A percentile compares a stretch with the other conserved stretches of the same genome.
These are phyloP conservation scores for Potentilla sterilis DNA, from an alignment of 306 rosid genomes.

Conservation along the genomic window DNA sequence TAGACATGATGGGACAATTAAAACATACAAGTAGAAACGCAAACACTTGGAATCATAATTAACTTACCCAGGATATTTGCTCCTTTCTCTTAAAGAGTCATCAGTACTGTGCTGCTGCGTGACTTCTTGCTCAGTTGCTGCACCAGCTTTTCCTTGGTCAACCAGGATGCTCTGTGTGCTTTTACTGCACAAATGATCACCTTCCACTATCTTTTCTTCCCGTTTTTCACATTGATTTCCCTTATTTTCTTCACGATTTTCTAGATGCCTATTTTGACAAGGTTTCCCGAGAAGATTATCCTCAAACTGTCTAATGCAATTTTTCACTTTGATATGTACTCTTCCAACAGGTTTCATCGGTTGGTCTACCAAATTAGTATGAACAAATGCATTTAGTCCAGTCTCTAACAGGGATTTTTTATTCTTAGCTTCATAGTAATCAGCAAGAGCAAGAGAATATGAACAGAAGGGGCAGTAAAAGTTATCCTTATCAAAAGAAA, in stretches of 20 bases:
- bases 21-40: background rate
- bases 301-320: conserved; percentile 16
- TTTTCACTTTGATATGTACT: conserved; percentile 28
- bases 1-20: conserved; percentile 11
- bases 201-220: conserved; percentile 28
- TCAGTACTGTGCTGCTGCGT: conserved; percentile 22
- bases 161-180: conserved; percentile 14
- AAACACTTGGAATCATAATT: conserved; percentile 7
- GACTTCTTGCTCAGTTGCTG: conserved; percentile 27
- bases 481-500: conserved; percentile 35
- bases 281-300: conserved; percentile 32
- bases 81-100: conserved; percentile 31
- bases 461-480: conserved; percentile 72
- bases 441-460: conserved; percentile 50
- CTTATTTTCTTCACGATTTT: background rate
- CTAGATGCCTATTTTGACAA: background rate
- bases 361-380: conserved; percentile 21
- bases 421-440: conserved; percentile 62
- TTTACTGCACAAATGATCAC: conserved; percentile 25
- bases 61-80: conserved; percentile 37
- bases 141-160: conserved; percentile 27
- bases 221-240: conserved; percentile 29
- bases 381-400: conserved; percentile 42
- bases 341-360: conserved; percentile 20
- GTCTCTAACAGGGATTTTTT: conserved; percentile 45